Evolutionary conservation across 2,329 filamentous ascomycete species (phyloP).

Genomic region (Penicillium brasilianum): DNA sequence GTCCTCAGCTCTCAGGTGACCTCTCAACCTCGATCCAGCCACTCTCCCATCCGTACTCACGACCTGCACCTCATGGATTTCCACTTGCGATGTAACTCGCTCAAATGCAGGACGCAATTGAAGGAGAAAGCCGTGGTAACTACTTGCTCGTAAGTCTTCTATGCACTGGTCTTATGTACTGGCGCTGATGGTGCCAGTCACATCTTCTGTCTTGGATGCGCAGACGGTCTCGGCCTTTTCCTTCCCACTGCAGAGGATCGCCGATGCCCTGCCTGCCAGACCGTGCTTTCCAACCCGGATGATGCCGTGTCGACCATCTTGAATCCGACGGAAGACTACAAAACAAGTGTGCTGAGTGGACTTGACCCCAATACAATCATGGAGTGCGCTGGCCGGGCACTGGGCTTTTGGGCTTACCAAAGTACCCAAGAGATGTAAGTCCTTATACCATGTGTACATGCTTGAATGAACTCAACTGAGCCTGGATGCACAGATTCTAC

Average conservation of each 20-base stretch:
- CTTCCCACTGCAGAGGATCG: constrained; percentile 58
- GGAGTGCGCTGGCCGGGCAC: constrained; percentile 79
- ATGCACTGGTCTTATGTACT: neutral
- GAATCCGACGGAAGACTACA: constrained; percentile 85
- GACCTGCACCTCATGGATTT: constrained; percentile 67
- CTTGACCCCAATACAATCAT: constrained; percentile 80
- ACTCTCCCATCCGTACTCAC: constrained; percentile 9
- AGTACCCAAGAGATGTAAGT: constrained; percentile 78
- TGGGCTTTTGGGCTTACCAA: constrained; percentile 88
- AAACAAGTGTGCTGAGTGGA: constrained; percentile 82
- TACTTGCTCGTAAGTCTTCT: constrained; percentile 73
- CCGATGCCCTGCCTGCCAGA: constrained; percentile 77
- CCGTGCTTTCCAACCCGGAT: constrained; percentile 70
- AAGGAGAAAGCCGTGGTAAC: constrained; percentile 78
- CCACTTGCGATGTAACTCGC: constrained; percentile 75
- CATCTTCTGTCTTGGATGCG: constrained; percentile 81
- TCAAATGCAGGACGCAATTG: constrained; percentile 74
- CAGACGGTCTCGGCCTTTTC: constrained; percentile 67
- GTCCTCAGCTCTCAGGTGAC: constrained; percentile 17
- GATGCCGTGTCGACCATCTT: constrained; percentile 75
- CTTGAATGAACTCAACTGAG: constrained; percentile 13
- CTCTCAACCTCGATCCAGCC: constrained; percentile 11
- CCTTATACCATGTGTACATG: too few relatives aligned
- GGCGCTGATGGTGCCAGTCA: constrained; percentile 61
- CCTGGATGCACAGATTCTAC: constrained; percentile 63